Evolutionary conservation across 768 basidiomycete species (phyloP).

Genomic region (Xerocomellus dryophilus): DNA sequence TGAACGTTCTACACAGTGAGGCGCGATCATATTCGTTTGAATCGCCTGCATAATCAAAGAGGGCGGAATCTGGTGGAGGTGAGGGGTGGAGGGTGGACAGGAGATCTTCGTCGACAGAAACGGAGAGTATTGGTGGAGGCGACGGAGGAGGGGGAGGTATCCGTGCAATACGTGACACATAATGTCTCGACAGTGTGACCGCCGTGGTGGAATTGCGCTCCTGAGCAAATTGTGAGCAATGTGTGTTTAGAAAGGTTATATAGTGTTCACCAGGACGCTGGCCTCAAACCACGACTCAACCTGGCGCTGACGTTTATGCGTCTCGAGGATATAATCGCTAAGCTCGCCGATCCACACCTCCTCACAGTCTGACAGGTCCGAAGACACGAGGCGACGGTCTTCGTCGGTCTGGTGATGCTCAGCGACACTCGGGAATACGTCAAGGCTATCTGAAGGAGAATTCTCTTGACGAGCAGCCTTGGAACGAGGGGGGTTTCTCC

Average conservation of each 20-base stretch:
- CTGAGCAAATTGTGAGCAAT: constrained; percentile 38
- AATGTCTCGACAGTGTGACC: constrained; percentile 35
- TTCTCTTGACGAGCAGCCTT: constrained; percentile 34
- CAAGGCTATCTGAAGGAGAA: constrained; percentile 25
- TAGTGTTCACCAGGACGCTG: constrained; percentile 52
- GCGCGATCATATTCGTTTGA: constrained; percentile 22
- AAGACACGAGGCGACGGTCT: constrained; percentile 51
- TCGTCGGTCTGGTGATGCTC: constrained; percentile 37
- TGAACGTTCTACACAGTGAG: constrained; percentile 22
- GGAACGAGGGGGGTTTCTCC: constrained; percentile 41
- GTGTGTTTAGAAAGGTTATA: not conserved
- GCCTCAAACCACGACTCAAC: constrained; percentile 73
- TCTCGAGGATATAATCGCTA: constrained; percentile 65
- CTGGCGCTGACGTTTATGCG: constrained; percentile 68
- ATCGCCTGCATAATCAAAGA: constrained; percentile 31
- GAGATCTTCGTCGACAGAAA: constrained; percentile 35
- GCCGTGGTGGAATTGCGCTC: constrained; percentile 68
- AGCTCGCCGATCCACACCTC: constrained; percentile 76
- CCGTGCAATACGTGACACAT: constrained; percentile 41
- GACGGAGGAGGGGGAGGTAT: constrained; percentile 44
- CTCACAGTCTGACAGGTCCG: constrained; percentile 78
- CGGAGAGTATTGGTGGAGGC: constrained; percentile 31
- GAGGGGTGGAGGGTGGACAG: constrained; percentile 37
- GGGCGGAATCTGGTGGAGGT: constrained; percentile 32
- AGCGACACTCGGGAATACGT: constrained; percentile 10